Evolutionary conservation across 352 stramenopile genomes (phyloP).

Genomic region (Globisporangium megalacanthum): DNA sequence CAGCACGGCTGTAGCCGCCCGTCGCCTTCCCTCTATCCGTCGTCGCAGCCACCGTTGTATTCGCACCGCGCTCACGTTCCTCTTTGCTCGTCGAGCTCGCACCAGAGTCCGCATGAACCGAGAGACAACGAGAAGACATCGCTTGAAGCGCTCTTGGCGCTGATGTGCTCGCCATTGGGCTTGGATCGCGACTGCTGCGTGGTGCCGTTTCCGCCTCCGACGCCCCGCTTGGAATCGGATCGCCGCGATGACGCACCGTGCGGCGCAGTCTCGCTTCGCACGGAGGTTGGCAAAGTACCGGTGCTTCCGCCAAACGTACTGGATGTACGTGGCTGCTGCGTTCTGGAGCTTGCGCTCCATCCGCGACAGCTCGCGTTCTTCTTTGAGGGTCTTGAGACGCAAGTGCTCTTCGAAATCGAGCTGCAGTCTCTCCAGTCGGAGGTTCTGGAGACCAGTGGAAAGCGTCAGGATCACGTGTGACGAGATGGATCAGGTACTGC

Average conservation of each 20-base stretch:
- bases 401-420: constrained; percentile 38
- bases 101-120: constrained; percentile 17
- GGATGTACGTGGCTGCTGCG: constrained; percentile 62
- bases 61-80: background rate
- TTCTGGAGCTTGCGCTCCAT: constrained; percentile 59
- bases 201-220: constrained; percentile 12
- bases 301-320: constrained; percentile 48
- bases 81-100: constrained; percentile 5
- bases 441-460: constrained; percentile 17
- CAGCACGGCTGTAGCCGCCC: constrained; percentile 17
- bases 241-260: constrained; percentile 33
- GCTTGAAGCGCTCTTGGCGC: constrained; percentile 5
- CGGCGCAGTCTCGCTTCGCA: constrained; percentile 20
- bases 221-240: constrained; percentile 15
- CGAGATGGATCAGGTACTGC: background rate
- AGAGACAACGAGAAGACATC: constrained; percentile 13
- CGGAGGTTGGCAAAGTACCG: constrained; percentile 2
- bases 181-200: constrained; percentile 34
- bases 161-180: constrained; percentile 17
- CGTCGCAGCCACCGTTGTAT: constrained; percentile 33
- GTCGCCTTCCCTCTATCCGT: constrained; percentile 4
- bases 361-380: constrained; percentile 44
- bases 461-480: background rate
- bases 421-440: constrained; percentile 40
- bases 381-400: constrained; percentile 26